Evolutionary conservation across 1,284 basidiomycete genomes (phyloP).

Genomic region (Trametes pubescens): DNA sequence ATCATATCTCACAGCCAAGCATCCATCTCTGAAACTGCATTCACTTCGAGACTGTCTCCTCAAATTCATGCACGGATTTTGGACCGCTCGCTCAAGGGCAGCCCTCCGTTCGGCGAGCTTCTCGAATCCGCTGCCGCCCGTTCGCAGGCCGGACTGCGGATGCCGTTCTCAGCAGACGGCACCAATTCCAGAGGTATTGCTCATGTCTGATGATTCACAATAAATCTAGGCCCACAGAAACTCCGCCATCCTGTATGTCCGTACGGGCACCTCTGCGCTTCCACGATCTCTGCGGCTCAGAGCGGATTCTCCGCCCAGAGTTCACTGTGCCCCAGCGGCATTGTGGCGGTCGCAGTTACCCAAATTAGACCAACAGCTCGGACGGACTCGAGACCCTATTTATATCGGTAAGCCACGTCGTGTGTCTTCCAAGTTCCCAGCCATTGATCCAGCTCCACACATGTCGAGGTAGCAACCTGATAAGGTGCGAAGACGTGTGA

Average conservation of each 20-base stretch:
- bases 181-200: background rate
- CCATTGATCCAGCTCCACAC: background rate
- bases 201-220: conserved; percentile 7
- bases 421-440: background rate
- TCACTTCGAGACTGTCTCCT: background rate
- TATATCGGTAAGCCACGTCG: background rate
- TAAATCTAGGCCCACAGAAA: background rate
- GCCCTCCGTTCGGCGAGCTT: conserved; percentile 3
- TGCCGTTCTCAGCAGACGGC: conserved; percentile 13
- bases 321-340: conserved; percentile 2
- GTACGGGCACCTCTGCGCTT: background rate
- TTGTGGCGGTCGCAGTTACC: conserved; percentile 7
- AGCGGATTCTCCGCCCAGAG: background rate
- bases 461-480: background rate
- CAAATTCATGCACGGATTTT: background rate
- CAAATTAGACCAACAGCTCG: background rate
- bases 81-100: background rate
- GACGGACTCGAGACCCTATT: background rate
- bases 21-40: background rate
- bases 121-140: conserved; percentile 7
- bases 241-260: background rate
- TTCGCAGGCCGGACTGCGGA: conserved; percentile 22
- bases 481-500: background rate
- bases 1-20: background rate
- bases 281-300: background rate